Conservation (phyloP, 2,329 filamentous ascomycete genomes). For the Penicillium expansum region DNA sequence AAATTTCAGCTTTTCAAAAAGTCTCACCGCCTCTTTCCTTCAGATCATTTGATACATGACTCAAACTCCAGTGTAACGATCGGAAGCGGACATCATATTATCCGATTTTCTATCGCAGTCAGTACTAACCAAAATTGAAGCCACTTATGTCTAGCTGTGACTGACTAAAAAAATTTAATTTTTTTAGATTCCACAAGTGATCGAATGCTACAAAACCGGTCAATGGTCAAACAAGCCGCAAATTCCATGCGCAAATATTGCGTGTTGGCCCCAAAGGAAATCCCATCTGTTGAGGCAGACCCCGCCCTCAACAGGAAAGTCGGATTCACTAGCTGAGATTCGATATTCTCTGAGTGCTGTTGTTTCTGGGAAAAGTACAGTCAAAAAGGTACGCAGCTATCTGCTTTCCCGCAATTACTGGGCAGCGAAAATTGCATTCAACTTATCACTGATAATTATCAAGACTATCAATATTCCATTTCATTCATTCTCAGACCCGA, state of each 20-base stretch:
- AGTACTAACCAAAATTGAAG: neutral
- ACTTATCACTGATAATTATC: neutral
- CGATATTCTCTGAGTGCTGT: neutral
- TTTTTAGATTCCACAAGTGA: neutral
- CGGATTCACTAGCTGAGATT: neutral
- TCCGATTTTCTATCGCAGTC: conserved; percentile 1
- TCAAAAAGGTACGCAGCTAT: neutral
- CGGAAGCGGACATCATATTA: neutral
- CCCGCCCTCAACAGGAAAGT: neutral
- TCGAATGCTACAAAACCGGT: conserved; percentile 2
- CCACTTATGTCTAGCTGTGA: neutral
- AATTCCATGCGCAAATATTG: neutral
- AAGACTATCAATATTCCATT: neutral
- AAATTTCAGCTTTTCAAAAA: neutral
- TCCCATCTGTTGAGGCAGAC: neutral
- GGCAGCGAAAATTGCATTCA: no score
- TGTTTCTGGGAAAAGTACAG: neutral
- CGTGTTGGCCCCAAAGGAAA: neutral
- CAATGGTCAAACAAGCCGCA: neutral
- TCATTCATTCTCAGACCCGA: neutral
- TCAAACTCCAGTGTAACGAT: conserved; percentile 5
- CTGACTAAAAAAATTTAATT: neutral
- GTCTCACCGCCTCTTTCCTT: neutral
- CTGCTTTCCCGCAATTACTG: neutral
- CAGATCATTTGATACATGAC: neutral